Percentiles rank a stretch among this genome's conserved stretches.
Conservation (phyloP, 768 basidiomycete genomes). For the Mycena floridula region DNA sequence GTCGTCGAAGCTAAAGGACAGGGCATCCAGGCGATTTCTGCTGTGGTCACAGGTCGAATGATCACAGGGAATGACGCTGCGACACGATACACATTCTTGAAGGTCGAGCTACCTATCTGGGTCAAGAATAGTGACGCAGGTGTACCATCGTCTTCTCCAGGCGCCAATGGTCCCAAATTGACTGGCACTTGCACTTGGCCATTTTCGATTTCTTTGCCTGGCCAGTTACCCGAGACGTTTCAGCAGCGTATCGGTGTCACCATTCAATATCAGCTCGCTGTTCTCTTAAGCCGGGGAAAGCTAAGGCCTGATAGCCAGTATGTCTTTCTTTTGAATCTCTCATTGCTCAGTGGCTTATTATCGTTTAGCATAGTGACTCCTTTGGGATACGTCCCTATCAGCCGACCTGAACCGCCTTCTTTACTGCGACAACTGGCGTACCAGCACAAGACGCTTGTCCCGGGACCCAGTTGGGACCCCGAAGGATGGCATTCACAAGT, state of each 20-base stretch:
- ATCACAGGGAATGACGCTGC: background rate
- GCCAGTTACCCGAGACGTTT: constrained; percentile 42
- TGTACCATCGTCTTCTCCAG: background rate
- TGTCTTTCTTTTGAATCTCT: constrained; percentile 15
- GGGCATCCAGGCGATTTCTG: background rate
- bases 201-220: background rate
- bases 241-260: constrained; percentile 43
- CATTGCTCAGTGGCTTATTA: background rate
- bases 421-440: constrained; percentile 45
- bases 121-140: no score
- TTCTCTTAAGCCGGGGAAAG: constrained; percentile 40
- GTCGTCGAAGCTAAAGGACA: background rate
- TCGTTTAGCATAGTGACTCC: background rate
- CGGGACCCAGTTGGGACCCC: constrained; percentile 41
- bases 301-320: constrained; percentile 43
- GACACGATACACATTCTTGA: background rate
- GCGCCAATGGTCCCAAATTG: background rate
- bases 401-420: constrained; percentile 25
- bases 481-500: constrained; percentile 56
- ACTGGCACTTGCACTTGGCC: background rate
- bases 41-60: background rate
- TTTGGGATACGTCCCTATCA: background rate
- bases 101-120: no score
- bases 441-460: constrained; percentile 35
- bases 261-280: constrained; percentile 44